Percentiles rank a stretch among this genome's conserved stretches.
These are phyloP conservation scores for Coemansia sp. DNA, from an alignment of 192 early-diverging fungal species.

Conservation along the genomic window DNA sequence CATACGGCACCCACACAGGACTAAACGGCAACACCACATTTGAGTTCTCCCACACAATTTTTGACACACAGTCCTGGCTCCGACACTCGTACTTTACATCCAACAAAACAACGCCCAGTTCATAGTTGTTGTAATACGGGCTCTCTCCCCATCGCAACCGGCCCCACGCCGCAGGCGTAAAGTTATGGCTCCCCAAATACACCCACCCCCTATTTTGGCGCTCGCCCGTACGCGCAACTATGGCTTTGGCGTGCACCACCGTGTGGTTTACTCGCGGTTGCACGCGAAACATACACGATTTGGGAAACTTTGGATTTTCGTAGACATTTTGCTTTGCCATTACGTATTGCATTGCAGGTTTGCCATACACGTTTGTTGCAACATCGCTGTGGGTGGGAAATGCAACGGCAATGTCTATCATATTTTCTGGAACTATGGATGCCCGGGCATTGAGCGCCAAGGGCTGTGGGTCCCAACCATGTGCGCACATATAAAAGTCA, in stretches of 20 bases:
- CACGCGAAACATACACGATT: constrained; percentile 4
- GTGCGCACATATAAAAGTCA: constrained; percentile 35
- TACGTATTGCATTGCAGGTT: neutral
- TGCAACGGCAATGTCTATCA: constrained; percentile 27
- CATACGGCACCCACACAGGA: constrained; percentile 4
- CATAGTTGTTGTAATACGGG: constrained; percentile 39
- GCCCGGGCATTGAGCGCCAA: neutral
- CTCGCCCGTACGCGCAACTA: constrained; percentile 18
- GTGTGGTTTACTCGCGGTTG: neutral
- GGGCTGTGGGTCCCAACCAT: constrained; percentile 1
- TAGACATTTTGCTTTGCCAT: constrained; percentile 7
- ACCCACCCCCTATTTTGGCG: constrained; percentile 24
- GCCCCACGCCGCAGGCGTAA: constrained; percentile 39
- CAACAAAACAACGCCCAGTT: constrained; percentile 28
- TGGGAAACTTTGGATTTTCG: neutral
- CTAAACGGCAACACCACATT: constrained; percentile 17
- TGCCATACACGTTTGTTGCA: constrained; percentile 6
- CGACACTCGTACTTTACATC: neutral
- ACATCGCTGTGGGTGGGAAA: constrained; percentile 31
- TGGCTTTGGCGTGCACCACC: constrained; percentile 35
- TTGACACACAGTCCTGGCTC: neutral
- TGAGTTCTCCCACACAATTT: constrained; percentile 4
- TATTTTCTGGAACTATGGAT: constrained; percentile 10
- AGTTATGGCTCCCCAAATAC: constrained; percentile 43
- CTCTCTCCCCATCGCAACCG: neutral